Evolutionary conservation across 768 basidiomycete genomes (phyloP), one percentile per base, ranked within the genome.

Genomic region (Favolaschia claudopus): DNA sequence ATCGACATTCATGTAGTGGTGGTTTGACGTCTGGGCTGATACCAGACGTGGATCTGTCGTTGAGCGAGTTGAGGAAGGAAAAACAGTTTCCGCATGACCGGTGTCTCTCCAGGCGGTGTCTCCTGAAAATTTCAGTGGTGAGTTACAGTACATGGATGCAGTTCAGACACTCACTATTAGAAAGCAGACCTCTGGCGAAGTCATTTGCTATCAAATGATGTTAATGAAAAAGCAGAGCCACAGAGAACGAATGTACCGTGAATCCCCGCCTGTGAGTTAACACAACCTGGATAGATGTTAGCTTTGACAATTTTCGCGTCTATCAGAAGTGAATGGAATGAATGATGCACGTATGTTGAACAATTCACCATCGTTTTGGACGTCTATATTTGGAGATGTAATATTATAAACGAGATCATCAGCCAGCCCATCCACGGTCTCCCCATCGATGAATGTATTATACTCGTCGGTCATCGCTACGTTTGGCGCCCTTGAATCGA

Each of bases 281-380:
- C 28, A 19, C 19, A 43, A n/a, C 24, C 10, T 12, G 43, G 31
- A 42, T 10, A 25, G 38, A 24, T 22, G 20, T 19, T 37, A 4
- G 38, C 29, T 40, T 17, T 42, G 37, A 42, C 27, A 39, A 40
- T 32, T 36, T 56, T 43, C 19, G 43, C 20, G 24, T 28, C 60
- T 61, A 42, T 39, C 42, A 46, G 25, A 40, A 24, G 27, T 8
- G 36, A 31, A n/a, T 17, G 33, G 42, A 48, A 42, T 55, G 53
- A 31, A 46, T 42, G 42, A 46, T 51, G 48, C 4, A 44, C 15
- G 50, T 53, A 56, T 56, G 19, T 32, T 24, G 8, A 27, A 59
- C n/a, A 5, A 45, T 54, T 50, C 20, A 32, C 60, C 48, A 46
- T 55, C 53, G 55, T 38, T 43, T 15, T 33, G 53, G n/a, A n/a